Conservation (phyloP, 192 early-diverging fungal species). For the Coemansia sp. region DNA sequence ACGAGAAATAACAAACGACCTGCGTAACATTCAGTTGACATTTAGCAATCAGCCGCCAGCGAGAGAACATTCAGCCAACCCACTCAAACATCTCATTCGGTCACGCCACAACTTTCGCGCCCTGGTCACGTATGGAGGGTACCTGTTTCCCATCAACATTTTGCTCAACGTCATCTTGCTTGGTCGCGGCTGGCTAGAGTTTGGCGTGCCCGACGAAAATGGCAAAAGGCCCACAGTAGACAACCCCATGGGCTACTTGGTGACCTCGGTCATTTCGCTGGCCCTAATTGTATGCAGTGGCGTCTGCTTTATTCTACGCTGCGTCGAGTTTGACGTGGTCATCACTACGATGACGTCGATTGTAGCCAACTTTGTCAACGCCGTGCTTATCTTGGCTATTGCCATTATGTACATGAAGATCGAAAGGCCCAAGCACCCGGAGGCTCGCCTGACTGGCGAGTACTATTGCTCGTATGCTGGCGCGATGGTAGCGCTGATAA, state of each 20-base stretch:
- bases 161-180: conserved; percentile 55
- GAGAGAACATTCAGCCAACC: conserved; percentile 18
- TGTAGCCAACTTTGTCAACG: conserved; percentile 46
- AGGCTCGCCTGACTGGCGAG: conserved; percentile 50
- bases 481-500: conserved; percentile 40
- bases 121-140: conserved; percentile 53
- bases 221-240: conserved; percentile 23
- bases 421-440: conserved; percentile 44
- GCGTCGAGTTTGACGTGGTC: conserved; percentile 52
- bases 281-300: conserved; percentile 45
- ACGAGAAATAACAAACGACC: conserved; percentile 42
- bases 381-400: conserved; percentile 45
- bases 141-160: conserved; percentile 55
- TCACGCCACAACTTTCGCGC: conserved; percentile 57
- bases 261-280: conserved; percentile 50
- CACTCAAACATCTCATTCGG: conserved; percentile 42
- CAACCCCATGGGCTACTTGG: conserved; percentile 47
- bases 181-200: conserved; percentile 53
- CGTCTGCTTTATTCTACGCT: conserved; percentile 53
- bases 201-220: conserved; percentile 10
- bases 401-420: conserved; percentile 45
- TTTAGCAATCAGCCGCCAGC: conserved; percentile 27
- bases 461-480: conserved; percentile 56
- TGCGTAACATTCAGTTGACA: conserved; percentile 54
- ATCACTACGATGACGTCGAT: conserved; percentile 39